Evolutionary conservation across 768 basidiomycete species (phyloP).

Genomic region (Amanita pallidorosea): DNA sequence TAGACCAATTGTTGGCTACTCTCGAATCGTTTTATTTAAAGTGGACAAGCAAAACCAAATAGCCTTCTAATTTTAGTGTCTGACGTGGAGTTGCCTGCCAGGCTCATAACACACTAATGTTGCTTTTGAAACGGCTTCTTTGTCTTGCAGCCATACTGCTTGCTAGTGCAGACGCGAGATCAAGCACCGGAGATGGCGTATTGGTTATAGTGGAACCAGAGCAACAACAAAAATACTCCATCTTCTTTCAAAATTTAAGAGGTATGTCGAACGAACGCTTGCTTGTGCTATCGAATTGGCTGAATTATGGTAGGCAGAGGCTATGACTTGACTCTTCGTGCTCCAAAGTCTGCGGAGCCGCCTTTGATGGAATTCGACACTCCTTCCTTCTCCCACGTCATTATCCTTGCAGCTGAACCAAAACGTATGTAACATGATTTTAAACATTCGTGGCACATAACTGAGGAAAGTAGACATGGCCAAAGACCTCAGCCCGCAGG

Average conservation of each 20-base stretch:
- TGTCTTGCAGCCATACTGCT: conserved; percentile 21
- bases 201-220: conserved; percentile 76
- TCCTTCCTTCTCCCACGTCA: conserved; percentile 73
- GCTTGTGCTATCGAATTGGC: background rate
- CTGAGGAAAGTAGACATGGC: conserved; percentile 40
- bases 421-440: conserved; percentile 49
- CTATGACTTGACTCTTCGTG: conserved; percentile 79
- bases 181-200: conserved; percentile 75
- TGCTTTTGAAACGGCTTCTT: conserved; percentile 24
- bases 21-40: background rate
- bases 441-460: background rate
- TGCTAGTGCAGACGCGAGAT: conserved; percentile 38
- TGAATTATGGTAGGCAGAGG: conserved; percentile 48
- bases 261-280: conserved; percentile 31
- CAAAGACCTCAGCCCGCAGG: conserved; percentile 72
- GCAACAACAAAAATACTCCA: conserved; percentile 62
- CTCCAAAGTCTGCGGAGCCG: conserved; percentile 65
- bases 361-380: conserved; percentile 59
- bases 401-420: conserved; percentile 75
- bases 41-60: conserved; percentile 1
- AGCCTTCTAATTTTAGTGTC: background rate
- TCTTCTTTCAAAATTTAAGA: conserved; percentile 73
- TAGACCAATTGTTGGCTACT: background rate
- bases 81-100: background rate
- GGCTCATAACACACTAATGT: conserved; percentile 19